A percentile compares a stretch with the other conserved stretches of the same genome.
phyloP scores from a whole-genome alignment of 352 stramenopile species.

The Phytophthora pisi region DNA sequence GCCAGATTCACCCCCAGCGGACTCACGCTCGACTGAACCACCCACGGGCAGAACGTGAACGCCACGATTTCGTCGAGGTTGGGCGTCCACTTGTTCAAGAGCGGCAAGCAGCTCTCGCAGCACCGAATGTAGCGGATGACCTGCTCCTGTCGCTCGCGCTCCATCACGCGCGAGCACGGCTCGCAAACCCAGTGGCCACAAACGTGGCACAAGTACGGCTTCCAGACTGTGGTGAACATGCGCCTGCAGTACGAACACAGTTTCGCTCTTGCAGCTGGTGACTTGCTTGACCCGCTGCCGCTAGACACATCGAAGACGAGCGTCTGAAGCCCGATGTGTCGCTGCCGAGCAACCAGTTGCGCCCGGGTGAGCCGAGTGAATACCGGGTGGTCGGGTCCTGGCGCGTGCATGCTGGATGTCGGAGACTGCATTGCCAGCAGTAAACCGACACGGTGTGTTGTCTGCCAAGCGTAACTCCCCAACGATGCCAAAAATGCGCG shows the following conservation, averaged over 20 bases:
- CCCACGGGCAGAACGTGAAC: conserved; percentile 40
- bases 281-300: not conserved
- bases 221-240: conserved; percentile 47
- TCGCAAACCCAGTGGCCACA: conserved; percentile 56
- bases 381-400: conserved; percentile 45
- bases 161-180: conserved; percentile 54
- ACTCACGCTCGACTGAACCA: conserved; percentile 42
- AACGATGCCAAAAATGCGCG: conserved; percentile 18
- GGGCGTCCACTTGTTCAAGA: conserved; percentile 58
- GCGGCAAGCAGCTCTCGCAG: conserved; percentile 41
- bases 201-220: conserved; percentile 51
- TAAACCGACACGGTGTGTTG: not conserved
- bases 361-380: conserved; percentile 58
- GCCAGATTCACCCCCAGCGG: conserved; percentile 50
- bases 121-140: conserved; percentile 51
- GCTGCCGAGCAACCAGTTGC: conserved; percentile 50
- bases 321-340: conserved; percentile 53
- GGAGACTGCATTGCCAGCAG: conserved; percentile 1
- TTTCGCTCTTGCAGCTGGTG: not conserved
- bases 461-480: conserved; percentile 16
- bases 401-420: conserved; percentile 25
- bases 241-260: conserved; percentile 42
- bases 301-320: conserved; percentile 33
- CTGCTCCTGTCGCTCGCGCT: conserved; percentile 52
- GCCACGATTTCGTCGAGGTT: conserved; percentile 41